Percentiles rank a stretch among this genome's conserved stretches.
These are phyloP conservation scores for Santalum album DNA, from an alignment of 164 flowering plant genomes.

Conservation along the genomic window DNA sequence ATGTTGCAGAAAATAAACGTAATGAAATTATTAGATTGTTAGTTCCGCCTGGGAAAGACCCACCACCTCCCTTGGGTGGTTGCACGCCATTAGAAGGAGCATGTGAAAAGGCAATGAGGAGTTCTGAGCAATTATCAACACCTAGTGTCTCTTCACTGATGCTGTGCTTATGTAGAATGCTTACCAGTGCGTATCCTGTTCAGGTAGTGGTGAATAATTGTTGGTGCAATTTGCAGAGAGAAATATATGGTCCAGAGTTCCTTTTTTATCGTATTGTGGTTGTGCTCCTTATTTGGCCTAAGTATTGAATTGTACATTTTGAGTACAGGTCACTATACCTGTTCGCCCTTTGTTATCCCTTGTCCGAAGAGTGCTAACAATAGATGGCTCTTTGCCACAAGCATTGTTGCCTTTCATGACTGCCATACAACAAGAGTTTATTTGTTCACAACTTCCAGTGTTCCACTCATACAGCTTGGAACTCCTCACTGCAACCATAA, in stretches of 20 bases:
- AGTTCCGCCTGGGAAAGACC: slow-evolving; percentile 65
- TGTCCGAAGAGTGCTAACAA: slow-evolving; percentile 60
- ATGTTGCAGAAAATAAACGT: slow-evolving; percentile 42
- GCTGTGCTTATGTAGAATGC: slow-evolving; percentile 55
- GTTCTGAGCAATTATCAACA: slow-evolving; percentile 29
- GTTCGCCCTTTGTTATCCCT: slow-evolving; percentile 49
- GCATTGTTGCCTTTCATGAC: slow-evolving; percentile 35
- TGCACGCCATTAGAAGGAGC: slow-evolving; percentile 15
- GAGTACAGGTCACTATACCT: slow-evolving; percentile 58
- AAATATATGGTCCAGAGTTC: too few relatives aligned
- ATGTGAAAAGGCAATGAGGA: slow-evolving; percentile 21
- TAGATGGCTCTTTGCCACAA: slow-evolving; percentile 64
- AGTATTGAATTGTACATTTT: background rate
- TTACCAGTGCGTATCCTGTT: slow-evolving; percentile 55
- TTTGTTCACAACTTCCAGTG: slow-evolving; percentile 70
- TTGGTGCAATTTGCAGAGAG: background rate
- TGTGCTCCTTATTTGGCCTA: background rate
- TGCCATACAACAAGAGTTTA: slow-evolving; percentile 55
- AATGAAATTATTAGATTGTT: slow-evolving; percentile 34
- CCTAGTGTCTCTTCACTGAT: slow-evolving; percentile 42
- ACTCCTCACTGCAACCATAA: slow-evolving; percentile 50
- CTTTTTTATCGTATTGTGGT: background rate
- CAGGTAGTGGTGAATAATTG: slow-evolving; percentile 38
- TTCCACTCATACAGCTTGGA: slow-evolving; percentile 59
- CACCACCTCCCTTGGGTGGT: slow-evolving; percentile 63